phyloP scores from a whole-genome alignment of 495 filamentous ascomycete species.

The Apodospora peruviana region DNA sequence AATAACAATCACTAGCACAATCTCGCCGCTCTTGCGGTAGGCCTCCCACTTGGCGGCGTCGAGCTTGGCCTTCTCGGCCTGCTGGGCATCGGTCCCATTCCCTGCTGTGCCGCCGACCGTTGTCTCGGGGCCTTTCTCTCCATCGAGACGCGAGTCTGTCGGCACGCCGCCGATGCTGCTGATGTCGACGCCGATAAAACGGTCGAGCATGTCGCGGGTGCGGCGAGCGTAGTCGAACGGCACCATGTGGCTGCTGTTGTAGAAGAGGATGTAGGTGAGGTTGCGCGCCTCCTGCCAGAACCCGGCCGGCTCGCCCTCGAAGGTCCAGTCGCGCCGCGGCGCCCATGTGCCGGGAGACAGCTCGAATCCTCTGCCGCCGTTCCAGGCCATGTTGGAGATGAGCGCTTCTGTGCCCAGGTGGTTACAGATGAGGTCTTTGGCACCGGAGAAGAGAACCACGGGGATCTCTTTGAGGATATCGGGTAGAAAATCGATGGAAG shows the following conservation, averaged over 20 bases:
- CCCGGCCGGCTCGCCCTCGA: constrained; percentile 84
- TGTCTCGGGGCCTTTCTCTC: constrained; percentile 79
- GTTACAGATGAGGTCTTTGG: constrained; percentile 94
- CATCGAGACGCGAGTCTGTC: constrained; percentile 80
- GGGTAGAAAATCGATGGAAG: constrained; percentile 70
- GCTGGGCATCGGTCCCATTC: constrained; percentile 73
- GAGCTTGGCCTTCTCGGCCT: constrained; percentile 67
- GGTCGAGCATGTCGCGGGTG: constrained; percentile 92
- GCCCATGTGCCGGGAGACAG: constrained; percentile 85
- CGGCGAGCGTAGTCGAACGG: constrained; percentile 87
- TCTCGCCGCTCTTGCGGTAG: constrained; percentile 86
- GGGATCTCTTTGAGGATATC: constrained; percentile 68
- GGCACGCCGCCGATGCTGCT: constrained; percentile 81
- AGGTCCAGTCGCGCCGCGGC: constrained; percentile 86
- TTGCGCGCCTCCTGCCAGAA: constrained; percentile 93
- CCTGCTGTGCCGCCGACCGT: constrained; percentile 66
- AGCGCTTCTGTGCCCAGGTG: constrained; percentile 89
- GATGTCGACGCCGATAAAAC: constrained; percentile 93
- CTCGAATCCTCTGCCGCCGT: constrained; percentile 85
- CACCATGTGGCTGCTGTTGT: constrained; percentile 96
- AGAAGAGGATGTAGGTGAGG: constrained; percentile 90
- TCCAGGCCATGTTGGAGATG: constrained; percentile 90
- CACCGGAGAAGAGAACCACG: constrained; percentile 84
- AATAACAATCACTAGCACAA: constrained; percentile 79
- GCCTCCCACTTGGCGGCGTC: constrained; percentile 87